phyloP scores from a whole-genome alignment of 768 basidiomycete species.

The Boletus patriciae region DNA sequence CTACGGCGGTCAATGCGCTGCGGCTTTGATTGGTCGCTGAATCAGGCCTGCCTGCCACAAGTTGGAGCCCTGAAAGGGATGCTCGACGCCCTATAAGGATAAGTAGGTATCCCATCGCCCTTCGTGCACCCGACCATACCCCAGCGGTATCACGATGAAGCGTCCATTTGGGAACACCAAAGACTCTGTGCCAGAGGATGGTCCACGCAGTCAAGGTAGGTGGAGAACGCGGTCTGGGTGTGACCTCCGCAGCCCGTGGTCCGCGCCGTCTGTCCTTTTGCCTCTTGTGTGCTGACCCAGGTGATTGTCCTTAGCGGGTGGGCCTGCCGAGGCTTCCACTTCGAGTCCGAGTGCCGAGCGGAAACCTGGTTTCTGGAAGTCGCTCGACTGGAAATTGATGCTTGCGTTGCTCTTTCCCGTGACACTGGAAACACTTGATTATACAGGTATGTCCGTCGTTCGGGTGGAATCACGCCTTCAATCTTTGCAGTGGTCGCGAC shows the following conservation, averaged over 20 bases:
- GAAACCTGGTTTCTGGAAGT: conserved; percentile 27
- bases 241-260: not conserved
- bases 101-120: not conserved
- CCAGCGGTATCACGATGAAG: conserved; percentile 8
- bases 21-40: conserved; percentile 1
- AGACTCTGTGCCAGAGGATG: not conserved
- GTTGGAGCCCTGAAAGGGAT: not conserved
- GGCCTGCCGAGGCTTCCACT: not conserved
- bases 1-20: no score
- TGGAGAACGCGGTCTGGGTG: not conserved
- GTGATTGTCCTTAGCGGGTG: not conserved
- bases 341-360: not conserved
- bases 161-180: conserved; percentile 5
- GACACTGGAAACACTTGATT: conserved; percentile 39
- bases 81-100: not conserved
- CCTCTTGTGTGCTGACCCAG: not conserved
- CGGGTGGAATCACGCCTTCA: not conserved
- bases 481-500: conserved; percentile 46
- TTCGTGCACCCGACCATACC: not conserved
- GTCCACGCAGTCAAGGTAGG: conserved; percentile 3
- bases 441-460: conserved; percentile 21
- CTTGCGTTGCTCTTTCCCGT: conserved; percentile 44
- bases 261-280: not conserved
- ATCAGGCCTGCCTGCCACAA: no score
- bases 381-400: conserved; percentile 32